Evolutionary conservation across 257 asterid genomes (phyloP).

Genomic region (Orobanche coerulescens): DNA sequence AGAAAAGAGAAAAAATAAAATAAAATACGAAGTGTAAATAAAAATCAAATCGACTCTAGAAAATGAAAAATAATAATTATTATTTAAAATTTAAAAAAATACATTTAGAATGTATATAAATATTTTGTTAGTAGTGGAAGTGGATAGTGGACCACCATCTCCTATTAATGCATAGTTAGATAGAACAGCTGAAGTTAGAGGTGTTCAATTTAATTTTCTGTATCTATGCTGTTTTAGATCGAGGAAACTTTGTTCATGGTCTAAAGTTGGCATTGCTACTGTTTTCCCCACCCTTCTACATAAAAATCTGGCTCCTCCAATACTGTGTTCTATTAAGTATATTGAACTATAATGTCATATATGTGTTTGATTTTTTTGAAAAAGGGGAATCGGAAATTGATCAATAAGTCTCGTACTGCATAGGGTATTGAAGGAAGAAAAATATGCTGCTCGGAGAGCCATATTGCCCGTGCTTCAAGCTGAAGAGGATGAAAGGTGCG

Average conservation of each 20-base stretch:
- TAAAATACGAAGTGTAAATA: too few relatives aligned
- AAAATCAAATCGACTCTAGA: too few relatives aligned
- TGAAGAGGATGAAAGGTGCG: conserved; percentile 87
- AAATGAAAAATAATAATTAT: too few relatives aligned
- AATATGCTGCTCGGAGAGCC: conserved; percentile 71
- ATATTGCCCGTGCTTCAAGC: conserved; percentile 75
- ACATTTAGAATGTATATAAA: neutral
- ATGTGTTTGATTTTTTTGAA: conserved; percentile 6
- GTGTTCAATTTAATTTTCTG: neutral
- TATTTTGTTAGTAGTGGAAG: neutral
- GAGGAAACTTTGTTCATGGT: neutral
- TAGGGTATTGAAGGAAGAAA: conserved; percentile 77
- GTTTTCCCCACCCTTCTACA: neutral
- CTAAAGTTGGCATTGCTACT: neutral
- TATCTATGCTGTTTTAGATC: neutral
- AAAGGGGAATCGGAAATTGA: neutral
- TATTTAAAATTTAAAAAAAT: too few relatives aligned
- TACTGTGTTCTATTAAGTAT: neutral
- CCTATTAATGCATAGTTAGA: neutral
- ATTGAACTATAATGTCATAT: neutral
- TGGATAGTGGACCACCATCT: neutral
- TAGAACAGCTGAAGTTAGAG: conserved; percentile 8
- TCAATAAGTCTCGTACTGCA: conserved; percentile 15
- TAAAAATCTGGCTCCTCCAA: neutral
- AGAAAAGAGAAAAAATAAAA: too few relatives aligned